A percentile compares a stretch with the other conserved stretches of the same genome.
phyloP scores from a whole-genome alignment of 306 rosid genomes.

The Begonia loranthoides region DNA sequence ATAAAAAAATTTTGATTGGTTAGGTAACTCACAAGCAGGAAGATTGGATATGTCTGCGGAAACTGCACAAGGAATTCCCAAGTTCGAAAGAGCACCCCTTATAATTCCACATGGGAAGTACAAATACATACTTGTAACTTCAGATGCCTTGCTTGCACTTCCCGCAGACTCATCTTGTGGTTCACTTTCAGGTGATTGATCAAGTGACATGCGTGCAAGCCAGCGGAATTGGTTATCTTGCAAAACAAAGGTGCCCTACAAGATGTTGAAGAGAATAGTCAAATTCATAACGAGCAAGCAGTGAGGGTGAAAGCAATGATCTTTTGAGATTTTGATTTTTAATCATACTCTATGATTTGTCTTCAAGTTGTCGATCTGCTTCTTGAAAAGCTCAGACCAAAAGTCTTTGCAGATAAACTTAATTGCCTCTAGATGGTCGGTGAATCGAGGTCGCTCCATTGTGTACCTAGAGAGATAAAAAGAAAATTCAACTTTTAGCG shows the following conservation, averaged over 20 bases:
- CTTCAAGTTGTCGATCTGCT: constrained; percentile 96
- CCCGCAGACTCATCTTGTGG: constrained; percentile 38
- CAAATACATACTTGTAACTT: constrained; percentile 79
- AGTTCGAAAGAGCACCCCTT: constrained; percentile 89
- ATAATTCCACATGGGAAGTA: constrained; percentile 95
- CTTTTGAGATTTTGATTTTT: constrained; percentile 4
- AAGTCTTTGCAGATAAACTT: constrained; percentile 98
- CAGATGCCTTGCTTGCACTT: constrained; percentile 49
- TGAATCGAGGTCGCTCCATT: constrained; percentile 91
- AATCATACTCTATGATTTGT: constrained; percentile 74
- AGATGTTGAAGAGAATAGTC: constrained; percentile 6
- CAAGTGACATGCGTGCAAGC: constrained; percentile 70
- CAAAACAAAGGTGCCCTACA: constrained; percentile 92
- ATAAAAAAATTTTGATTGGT: background rate
- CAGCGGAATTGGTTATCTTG: constrained; percentile 85
- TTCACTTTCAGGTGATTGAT: constrained; percentile 46
- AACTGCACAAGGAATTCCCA: constrained; percentile 96
- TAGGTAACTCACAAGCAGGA: constrained; percentile 71
- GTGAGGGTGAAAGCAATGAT: background rate
- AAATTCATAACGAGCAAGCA: background rate
- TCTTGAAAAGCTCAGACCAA: constrained; percentile 96
- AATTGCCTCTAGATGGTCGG: constrained; percentile 87
- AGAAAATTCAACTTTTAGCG: background rate
- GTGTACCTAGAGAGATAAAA: constrained; percentile 42
- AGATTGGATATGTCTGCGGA: constrained; percentile 81